A percentile compares a stretch with the other conserved stretches of the same genome.
Evolutionary conservation across 129 eudicot genomes (phyloP).

Genomic region (Rutidosis leptorrhynchoides): DNA sequence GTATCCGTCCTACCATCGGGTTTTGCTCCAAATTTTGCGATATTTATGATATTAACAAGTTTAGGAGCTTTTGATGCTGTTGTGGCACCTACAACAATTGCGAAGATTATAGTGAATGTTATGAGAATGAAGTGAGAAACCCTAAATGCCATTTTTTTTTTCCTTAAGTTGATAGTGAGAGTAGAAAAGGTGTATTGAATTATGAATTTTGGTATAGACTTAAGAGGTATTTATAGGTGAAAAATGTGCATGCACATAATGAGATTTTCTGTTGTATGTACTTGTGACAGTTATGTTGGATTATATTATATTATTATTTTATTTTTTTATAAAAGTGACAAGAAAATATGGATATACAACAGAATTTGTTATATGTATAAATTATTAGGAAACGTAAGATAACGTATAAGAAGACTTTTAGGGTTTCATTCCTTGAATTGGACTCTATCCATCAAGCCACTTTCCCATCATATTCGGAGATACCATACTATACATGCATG

Average conservation of each 20-base stretch:
- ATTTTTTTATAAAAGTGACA: no score
- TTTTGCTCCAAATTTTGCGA: conserved; percentile 39
- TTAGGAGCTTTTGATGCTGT: not conserved
- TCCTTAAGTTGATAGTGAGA: not conserved
- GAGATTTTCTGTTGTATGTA: not conserved
- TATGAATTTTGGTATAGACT: not conserved
- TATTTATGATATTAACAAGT: conserved; percentile 17
- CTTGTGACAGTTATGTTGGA: not conserved
- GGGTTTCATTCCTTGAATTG: conserved; percentile 1
- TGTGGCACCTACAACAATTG: not conserved
- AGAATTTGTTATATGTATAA: not conserved
- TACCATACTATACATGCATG: conserved; percentile 1
- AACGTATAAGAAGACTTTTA: not conserved
- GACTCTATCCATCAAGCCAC: conserved; percentile 2
- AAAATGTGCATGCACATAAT: not conserved
- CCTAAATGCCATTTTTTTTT: not conserved
- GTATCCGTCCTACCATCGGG: conserved; percentile 43
- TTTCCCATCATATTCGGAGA: not conserved
- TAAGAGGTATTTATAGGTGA: conserved; percentile 10
- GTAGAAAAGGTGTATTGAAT: conserved; percentile 2
- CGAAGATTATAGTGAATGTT: not conserved
- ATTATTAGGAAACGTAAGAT: not conserved
- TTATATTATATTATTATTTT: no score
- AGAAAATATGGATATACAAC: conserved; percentile 13
- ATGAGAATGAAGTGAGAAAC: not conserved